Evolutionary conservation across 2,329 filamentous ascomycete species (phyloP).

Genomic region (Epichloe hybrida): DNA sequence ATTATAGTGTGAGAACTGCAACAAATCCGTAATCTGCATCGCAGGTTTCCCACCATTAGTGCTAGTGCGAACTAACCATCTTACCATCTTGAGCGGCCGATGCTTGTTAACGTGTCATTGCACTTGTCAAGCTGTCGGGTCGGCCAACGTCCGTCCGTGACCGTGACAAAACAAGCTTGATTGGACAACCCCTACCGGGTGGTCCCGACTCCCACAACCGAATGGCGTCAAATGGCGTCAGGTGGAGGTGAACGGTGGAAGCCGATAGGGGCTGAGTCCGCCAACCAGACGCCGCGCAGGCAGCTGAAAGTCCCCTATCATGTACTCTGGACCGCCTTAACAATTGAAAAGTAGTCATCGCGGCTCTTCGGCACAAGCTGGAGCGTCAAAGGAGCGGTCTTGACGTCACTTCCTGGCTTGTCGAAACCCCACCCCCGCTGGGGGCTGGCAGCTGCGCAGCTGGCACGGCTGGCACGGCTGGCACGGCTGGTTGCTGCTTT

Average conservation of each 20-base stretch:
- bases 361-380: slow-evolving; percentile 3
- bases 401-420: slow-evolving; percentile 2
- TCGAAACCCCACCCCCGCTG: not conserved
- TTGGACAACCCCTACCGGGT: not conserved
- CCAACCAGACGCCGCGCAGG: not conserved
- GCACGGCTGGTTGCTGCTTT: not conserved
- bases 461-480: not conserved
- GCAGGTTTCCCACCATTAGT: slow-evolving; percentile 29
- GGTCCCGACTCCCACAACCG: too few relatives aligned
- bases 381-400: not conserved
- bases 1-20: too few relatives aligned
- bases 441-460: not conserved
- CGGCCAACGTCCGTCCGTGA: not conserved
- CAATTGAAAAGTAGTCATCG: not conserved
- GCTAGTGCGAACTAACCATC: slow-evolving; percentile 45
- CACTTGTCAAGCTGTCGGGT: not conserved
- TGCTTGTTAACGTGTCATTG: slow-evolving; percentile 11
- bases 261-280: not conserved
- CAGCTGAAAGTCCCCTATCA: not conserved
- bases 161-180: not conserved
- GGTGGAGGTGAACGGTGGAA: not conserved
- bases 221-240: not conserved
- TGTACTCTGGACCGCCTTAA: too few relatives aligned
- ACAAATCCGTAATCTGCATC: not conserved
- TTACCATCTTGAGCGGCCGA: slow-evolving; percentile 35